Evolutionary conservation across 257 asterid species (phyloP), one percentile per base, ranked within the genome.

Genomic region (Solanum clarkiae): DNA sequence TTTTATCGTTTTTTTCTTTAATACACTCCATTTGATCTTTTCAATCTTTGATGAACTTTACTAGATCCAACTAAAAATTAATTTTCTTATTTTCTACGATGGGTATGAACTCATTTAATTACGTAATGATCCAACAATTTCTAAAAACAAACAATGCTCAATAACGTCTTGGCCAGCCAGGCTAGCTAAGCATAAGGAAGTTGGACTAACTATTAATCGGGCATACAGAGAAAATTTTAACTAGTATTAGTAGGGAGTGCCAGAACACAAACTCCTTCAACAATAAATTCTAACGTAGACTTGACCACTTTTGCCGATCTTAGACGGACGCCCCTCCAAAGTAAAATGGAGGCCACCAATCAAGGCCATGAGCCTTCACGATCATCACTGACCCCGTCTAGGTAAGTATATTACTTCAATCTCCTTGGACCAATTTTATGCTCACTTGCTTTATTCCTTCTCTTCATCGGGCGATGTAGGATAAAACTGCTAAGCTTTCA

Each of bases 341-440:
- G 90, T 88, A 88, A 90, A 88, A 85, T 90, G 88, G 80, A 88
- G 40, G 89, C 63, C 82, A 72, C 85, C 82, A 56, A 11, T 75
- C 86, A 63, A 90, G 82, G 88, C 84, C 91, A 62, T 88, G 65
- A 62, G 51, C 88, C 88, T 85, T 80, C 0, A 3, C 20, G 89
- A 85, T 86, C 80, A 0, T 80, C 87, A 88, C 80, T 7, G 84
- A 88, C 81, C 82, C 86, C 59, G 84, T 88, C 89, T 88, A 86
- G 87, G 86, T 88, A 90, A 88, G 88, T 86, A 87, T 88, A 63
- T 72, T 20, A 10, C 36, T 6, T 6, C 12, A 0, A 20, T 20
- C 12, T 72, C 55, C 40, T n/a, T 11, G 80, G 32, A 29, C 32
- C 3, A 29, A 29, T 29, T 29, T 29, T 29, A 29, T 29, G 32